Percentiles rank a stretch among this genome's conserved stretches.
Evolutionary conservation across 495 filamentous ascomycete genomes (phyloP).

Genomic region (Trypethelium eluteriae): DNA sequence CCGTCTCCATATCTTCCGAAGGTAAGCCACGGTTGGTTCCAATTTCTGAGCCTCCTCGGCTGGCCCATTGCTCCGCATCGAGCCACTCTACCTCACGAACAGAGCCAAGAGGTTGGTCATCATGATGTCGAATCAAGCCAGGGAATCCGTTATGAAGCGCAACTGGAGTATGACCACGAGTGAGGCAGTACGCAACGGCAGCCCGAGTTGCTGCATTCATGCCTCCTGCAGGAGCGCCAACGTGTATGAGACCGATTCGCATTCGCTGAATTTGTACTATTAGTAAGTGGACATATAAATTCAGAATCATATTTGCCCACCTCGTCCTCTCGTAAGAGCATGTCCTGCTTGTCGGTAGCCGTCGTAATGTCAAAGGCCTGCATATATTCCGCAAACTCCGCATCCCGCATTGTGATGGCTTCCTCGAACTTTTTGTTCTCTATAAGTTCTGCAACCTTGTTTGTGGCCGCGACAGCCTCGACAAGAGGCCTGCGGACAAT

Average conservation of each 20-base stretch:
- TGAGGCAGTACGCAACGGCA: slow-evolving; percentile 89
- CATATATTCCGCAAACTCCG: slow-evolving; percentile 92
- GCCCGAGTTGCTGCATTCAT: slow-evolving; percentile 97
- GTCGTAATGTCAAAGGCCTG: slow-evolving; percentile 85
- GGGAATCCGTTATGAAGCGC: slow-evolving; percentile 97
- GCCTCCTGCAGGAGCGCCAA: slow-evolving; percentile 95
- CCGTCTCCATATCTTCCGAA: slow-evolving; percentile 67
- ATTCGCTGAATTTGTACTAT: slow-evolving; percentile 53
- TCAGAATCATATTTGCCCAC: slow-evolving; percentile 38
- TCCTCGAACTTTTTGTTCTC: slow-evolving; percentile 69
- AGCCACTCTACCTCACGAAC: slow-evolving; percentile 83
- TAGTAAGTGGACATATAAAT: slow-evolving; percentile 1
- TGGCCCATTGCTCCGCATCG: slow-evolving; percentile 92
- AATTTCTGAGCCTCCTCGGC: slow-evolving; percentile 94
- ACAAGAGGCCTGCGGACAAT: slow-evolving; percentile 82
- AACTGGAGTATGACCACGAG: slow-evolving; percentile 83
- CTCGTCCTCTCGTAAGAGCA: slow-evolving; percentile 63
- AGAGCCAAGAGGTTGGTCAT: slow-evolving; percentile 68
- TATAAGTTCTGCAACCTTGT: slow-evolving; percentile 75
- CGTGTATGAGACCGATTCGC: slow-evolving; percentile 91
- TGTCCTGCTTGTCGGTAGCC: slow-evolving; percentile 53
- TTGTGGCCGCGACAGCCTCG: slow-evolving; percentile 76
- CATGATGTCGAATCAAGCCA: slow-evolving; percentile 84
- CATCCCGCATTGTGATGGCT: slow-evolving; percentile 81
- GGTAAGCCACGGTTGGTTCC: slow-evolving; percentile 94